Percentiles rank a stretch among this genome's conserved stretches.
phyloP scores from a whole-genome alignment of 2,329 filamentous ascomycete genomes.

The Lithohypha guttulata region DNA sequence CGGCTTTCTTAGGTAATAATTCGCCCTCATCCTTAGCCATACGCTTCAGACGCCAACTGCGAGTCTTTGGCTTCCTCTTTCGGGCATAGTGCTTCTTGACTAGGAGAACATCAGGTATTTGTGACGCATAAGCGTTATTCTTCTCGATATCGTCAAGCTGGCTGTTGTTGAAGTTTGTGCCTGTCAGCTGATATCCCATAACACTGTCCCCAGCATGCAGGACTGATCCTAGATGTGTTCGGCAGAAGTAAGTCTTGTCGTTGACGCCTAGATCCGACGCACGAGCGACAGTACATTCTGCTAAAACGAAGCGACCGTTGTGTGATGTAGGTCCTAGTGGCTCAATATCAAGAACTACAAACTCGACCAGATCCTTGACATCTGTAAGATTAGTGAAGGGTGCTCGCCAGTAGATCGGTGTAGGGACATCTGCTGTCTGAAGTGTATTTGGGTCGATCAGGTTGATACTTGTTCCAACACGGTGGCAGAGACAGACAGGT shows the following conservation, averaged over 20 bases:
- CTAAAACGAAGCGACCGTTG: constrained; percentile 72
- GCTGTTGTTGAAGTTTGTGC: constrained; percentile 84
- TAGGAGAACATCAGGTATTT: constrained; percentile 81
- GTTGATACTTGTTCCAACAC: constrained; percentile 81
- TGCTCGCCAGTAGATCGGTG: constrained; percentile 77
- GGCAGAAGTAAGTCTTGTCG: constrained; percentile 76
- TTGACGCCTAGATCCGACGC: constrained; percentile 79
- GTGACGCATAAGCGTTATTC: constrained; percentile 62
- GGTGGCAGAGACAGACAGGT: constrained; percentile 74
- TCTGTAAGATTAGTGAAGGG: constrained; percentile 80
- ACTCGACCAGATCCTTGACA: constrained; percentile 75
- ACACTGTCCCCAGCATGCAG: constrained; percentile 83
- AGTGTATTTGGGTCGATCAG: constrained; percentile 83
- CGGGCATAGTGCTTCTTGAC: constrained; percentile 95
- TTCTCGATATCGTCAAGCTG: constrained; percentile 74
- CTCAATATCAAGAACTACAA: constrained; percentile 91
- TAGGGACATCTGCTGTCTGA: constrained; percentile 75
- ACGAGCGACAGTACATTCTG: constrained; percentile 78
- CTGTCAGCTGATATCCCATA: constrained; percentile 84
- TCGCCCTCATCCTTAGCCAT: constrained; percentile 86
- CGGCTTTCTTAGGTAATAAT: constrained; percentile 71
- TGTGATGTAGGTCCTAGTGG: constrained; percentile 49
- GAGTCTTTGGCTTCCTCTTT: constrained; percentile 68
- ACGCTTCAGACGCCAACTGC: constrained; percentile 91
- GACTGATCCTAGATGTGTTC: constrained; percentile 79